A percentile compares a stretch with the other conserved stretches of the same genome.
Evolutionary conservation across 192 early-diverging fungal genomes (phyloP).

Genomic region (Entophlyctis helioformis): DNA sequence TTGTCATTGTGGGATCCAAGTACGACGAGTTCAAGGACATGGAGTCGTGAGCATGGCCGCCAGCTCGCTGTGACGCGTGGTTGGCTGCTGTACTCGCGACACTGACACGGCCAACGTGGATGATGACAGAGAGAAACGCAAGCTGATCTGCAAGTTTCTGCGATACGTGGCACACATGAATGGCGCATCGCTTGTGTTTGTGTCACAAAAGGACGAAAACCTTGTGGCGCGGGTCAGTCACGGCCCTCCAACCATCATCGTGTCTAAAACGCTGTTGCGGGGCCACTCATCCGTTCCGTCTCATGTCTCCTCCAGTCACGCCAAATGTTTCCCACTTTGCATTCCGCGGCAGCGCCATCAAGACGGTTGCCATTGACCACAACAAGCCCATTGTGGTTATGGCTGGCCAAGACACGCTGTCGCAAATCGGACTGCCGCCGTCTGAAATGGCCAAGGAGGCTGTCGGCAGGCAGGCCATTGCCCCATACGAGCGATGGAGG

Average conservation of each 20-base stretch:
- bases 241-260: background rate
- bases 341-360: constrained; percentile 18
- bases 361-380: constrained; percentile 18
- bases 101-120: too few species aligned
- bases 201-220: constrained; percentile 25
- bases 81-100: too few species aligned
- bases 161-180: constrained; percentile 34
- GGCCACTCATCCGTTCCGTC: constrained; percentile 1
- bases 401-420: constrained; percentile 34
- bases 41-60: constrained; percentile 38
- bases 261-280: background rate
- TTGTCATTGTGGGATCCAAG: constrained; percentile 31
- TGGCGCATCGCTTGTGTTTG: constrained; percentile 31
- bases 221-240: constrained; percentile 12
- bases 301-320: constrained; percentile 2
- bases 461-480: constrained; percentile 12
- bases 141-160: constrained; percentile 24
- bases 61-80: too few species aligned
- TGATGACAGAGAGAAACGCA: constrained; percentile 21
- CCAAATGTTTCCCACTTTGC: constrained; percentile 24
- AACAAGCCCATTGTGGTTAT: constrained; percentile 32
- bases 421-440: constrained; percentile 31
- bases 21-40: constrained; percentile 30
- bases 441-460: constrained; percentile 21
- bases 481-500: constrained; percentile 20